Evolutionary conservation across 106 monocot genomes (phyloP), one percentile per base, ranked within the genome.

Genomic region (Gastrodia elata): DNA sequence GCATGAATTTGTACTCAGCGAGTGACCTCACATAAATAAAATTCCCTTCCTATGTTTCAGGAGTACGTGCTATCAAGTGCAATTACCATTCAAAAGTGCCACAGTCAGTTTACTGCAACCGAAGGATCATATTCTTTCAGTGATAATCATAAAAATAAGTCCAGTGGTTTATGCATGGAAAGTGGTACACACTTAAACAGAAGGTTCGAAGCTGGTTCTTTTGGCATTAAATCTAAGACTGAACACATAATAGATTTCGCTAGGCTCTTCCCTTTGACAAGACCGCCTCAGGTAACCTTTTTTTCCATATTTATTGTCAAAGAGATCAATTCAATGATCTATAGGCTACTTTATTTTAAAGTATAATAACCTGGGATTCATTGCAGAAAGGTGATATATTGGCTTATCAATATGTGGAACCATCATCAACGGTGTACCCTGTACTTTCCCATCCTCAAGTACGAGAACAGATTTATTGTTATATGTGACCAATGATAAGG

Each of bases 371-470:
- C 25, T 26, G 11, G 3, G 7, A 67, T 67, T 67, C 37, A 33
- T 37, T 67, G 16, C 67, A 67, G 67, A 67, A 67, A 67, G 67
- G 67, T 13, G 67, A 67, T 27, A 38, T 67, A 36, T 8, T 67
- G 36, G 67, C 67, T 6, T 67, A 67, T 37, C 67, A 37, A 6
- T 67, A 36, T 16, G 67, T 67, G 5, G 67, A 67, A 67, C 67
- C 67, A 67, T 38, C 67, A 2, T 67, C 67, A 67, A 67, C 15
- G 18, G 20, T 10, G 0, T 67, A 37, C 37, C 67, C 37, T 34
- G 67, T 27, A 37, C 67, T 67, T 38, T 67, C 67, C 15, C 20
- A 34, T 36, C 67, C 67, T 33, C 67, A 67, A 67, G 67, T 67
- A 67, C 8, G 67, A 5, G 67, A 67, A 36, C 20, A 67, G 20